Conservation (phyloP, 129 eudicot genomes). For the carrot (Daucus carota) region DNA sequence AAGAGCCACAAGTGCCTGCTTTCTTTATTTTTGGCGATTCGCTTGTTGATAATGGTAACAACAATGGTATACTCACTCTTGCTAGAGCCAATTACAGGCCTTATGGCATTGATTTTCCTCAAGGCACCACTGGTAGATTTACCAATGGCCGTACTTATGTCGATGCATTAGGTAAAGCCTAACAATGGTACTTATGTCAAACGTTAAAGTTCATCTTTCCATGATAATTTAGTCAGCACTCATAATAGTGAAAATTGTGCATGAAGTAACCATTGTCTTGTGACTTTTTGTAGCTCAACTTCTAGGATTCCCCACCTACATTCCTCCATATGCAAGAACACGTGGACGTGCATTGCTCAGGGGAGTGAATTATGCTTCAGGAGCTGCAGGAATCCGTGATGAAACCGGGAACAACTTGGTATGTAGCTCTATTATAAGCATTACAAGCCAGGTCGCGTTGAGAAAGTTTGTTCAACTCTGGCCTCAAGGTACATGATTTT, state of each 20-base stretch:
- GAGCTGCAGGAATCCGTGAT: slow-evolving; percentile 80
- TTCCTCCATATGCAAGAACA: slow-evolving; percentile 57
- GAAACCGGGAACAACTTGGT: slow-evolving; percentile 88
- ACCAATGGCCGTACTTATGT: slow-evolving; percentile 85
- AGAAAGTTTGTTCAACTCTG: background rate
- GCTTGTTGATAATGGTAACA: slow-evolving; percentile 86
- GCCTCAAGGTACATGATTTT: background rate
- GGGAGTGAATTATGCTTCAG: slow-evolving; percentile 74
- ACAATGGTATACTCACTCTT: slow-evolving; percentile 59
- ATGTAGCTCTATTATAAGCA: background rate
- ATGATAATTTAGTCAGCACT: background rate
- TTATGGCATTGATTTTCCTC: slow-evolving; percentile 79
- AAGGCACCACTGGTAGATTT: slow-evolving; percentile 72
- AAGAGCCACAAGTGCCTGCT: slow-evolving; percentile 53
- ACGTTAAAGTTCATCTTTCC: background rate
- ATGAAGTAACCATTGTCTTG: background rate
- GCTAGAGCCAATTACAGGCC: slow-evolving; percentile 80
- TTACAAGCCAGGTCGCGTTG: background rate
- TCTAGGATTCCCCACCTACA: slow-evolving; percentile 61
- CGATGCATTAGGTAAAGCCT: slow-evolving; percentile 53
- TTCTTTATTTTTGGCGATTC: slow-evolving; percentile 86
- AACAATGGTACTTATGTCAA: too few species aligned
- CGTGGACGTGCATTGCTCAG: slow-evolving; percentile 58
- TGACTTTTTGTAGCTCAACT: slow-evolving; percentile 60
- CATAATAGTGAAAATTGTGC: too few species aligned